Evolutionary conservation across 202 grass and related monocot genomes (phyloP), one percentile per base, ranked within the genome.

Genomic region (Zoysia matrella): DNA sequence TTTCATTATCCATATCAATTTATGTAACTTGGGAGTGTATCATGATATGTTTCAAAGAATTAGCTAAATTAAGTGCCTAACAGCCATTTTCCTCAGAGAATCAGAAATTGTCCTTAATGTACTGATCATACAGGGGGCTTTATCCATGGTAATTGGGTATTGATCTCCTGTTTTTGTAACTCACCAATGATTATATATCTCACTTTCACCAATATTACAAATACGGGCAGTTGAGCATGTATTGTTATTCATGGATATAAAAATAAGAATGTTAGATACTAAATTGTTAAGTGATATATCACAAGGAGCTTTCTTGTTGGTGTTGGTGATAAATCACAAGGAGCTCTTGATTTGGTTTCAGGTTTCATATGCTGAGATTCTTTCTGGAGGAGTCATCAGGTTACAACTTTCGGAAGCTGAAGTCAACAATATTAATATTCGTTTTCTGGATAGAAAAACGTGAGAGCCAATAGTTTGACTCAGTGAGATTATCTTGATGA

Each of bases 321-420:
- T 63, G 3, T 3, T 39, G 60, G 3, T 5, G 53, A 73, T 62
- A 52, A 82, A 71, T 87, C 71, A 69, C 55, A 70, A 47, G 53
- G 54, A 50, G n/a, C 3, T 14, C 60, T 83, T 92, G 51, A 79
- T 85, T 65, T 81, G 61, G 40, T 16, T 71, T 69, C 83, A 96
- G 96, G 90, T 96, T 76, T 96, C 93, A 53, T 91, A 82, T 80
- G 91, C 90, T 73, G 96, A 96, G 77, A 90, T 99, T 60, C 89
- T 99, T 85, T 99, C 96, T 76, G 96, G 96, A 86, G 93, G 96
- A 72, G 88, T 99, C 78, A 60, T 99, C 69, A 88, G 85, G 91
- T 51, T 99, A 63, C 90, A 92, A 83, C 83, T 99, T 80, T 90
- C 91, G 39, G 91, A 99, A 83, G 89, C 79, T 14, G 91, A 92